These are phyloP conservation scores for Aureobasidium lini DNA, from an alignment of 2,329 filamentous ascomycete genomes.

Conservation along the genomic window DNA sequence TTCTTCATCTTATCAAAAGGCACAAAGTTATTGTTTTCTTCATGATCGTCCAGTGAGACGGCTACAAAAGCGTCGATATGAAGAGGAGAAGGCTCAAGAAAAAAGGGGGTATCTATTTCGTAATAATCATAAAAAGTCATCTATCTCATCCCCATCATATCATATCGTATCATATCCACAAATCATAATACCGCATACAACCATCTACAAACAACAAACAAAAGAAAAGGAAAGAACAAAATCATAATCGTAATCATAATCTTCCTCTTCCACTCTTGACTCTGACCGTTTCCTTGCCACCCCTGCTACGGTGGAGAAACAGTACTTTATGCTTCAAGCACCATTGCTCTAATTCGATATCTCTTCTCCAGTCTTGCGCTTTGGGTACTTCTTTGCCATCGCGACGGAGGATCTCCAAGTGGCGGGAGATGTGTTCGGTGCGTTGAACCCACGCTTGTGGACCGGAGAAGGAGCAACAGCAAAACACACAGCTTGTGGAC, in stretches of 20 bases:
- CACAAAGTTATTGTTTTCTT: no score
- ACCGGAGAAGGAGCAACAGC: slow-evolving; percentile 56
- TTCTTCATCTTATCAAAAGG: no score
- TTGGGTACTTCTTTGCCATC: slow-evolving; percentile 26
- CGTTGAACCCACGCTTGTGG: slow-evolving; percentile 65
- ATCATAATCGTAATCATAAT: background rate
- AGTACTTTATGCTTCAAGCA: slow-evolving; percentile 34
- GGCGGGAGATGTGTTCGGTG: slow-evolving; percentile 81
- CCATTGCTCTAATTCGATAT: slow-evolving; percentile 31
- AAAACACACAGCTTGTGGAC: slow-evolving; percentile 58
- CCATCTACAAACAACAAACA: background rate
- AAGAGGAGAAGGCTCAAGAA: no score
- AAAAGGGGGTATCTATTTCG: no score
- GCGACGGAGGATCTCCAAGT: slow-evolving; percentile 57
- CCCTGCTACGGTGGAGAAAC: slow-evolving; percentile 3
- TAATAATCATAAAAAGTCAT: no score
- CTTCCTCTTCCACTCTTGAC: background rate
- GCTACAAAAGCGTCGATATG: no score
- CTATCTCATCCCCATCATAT: no score
- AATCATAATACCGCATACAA: no score
- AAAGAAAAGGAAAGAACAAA: background rate
- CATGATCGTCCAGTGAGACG: no score
- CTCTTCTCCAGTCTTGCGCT: slow-evolving; percentile 29
- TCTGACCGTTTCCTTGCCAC: background rate
- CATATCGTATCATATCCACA: no score